Evolutionary conservation across 768 basidiomycete species (phyloP), one percentile per base, ranked within the genome.

Genomic region (Cystofilobasidium bisporidii): DNA sequence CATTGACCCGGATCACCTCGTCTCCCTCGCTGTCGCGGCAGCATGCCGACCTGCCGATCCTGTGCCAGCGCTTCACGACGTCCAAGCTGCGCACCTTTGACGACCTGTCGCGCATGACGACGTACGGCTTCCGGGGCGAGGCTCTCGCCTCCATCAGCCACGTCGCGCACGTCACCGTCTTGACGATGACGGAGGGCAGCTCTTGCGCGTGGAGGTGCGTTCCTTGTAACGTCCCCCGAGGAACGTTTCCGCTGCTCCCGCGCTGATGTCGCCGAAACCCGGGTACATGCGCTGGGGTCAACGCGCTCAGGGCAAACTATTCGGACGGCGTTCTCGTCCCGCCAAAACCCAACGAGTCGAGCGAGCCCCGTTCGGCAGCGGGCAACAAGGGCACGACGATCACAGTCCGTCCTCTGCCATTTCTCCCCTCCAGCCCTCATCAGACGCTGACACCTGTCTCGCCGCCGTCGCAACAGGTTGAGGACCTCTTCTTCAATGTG

Each of bases 61-160:
- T 99, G 8, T 93, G 94, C 47, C 88, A 93, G 76, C 82, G 96
- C 9, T 97, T 94, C 75, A 94, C 94, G 18, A 99, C 96, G 0
- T 94, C 91, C 3, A 99, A 98, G 74, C 78, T 99, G 6, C 83
- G 85, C 1, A 83, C 84, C 0, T 99, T 91, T 73, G 86, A 88
- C 4, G 96, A 99, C 74, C 76, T 99, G 63, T 84, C 85, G 40
- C 81, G 80, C n/a, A 81, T 99, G 41, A 81, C 83, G 2, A 98
- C 94, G 0, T 98, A 97, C 76, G 96, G 96, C 0, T 99, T 99
- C 77, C 84, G 96, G 61, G 94, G 96, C 33, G 96, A 99, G 78
- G 96, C 96, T 0, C 79, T 99, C 58, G 96, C 94, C 2, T 93
- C 91, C 17, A 90, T 99, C 68, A 93, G 91, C 6, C 91, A 96